phyloP scores from a whole-genome alignment of 805 yeast species.

The Lachancea kluyveri region DNA sequence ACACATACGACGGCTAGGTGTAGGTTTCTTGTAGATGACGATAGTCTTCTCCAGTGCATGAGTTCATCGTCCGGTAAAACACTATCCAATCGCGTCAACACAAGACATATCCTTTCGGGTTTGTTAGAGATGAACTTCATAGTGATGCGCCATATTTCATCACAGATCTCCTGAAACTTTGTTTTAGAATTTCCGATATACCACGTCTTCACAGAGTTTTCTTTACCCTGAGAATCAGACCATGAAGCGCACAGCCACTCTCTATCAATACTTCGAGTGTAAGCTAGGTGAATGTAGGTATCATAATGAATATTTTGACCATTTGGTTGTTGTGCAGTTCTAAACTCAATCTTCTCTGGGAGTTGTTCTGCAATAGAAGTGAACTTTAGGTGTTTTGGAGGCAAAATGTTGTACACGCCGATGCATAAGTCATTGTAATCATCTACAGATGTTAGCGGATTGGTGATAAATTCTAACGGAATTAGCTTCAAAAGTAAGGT shows the following conservation, averaged over 20 bases:
- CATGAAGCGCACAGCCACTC: conserved; percentile 85
- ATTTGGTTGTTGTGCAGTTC: conserved; percentile 34
- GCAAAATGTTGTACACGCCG: conserved; percentile 51
- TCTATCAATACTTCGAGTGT: conserved; percentile 72
- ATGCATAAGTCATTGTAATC: conserved; percentile 40
- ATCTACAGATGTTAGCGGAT: conserved; percentile 26
- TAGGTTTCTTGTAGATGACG: conserved; percentile 48
- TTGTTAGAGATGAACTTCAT: conserved; percentile 35
- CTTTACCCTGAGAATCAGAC: conserved; percentile 76
- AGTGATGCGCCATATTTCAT: conserved; percentile 62
- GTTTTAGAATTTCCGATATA: conserved; percentile 34
- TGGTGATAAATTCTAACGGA: conserved; percentile 37
- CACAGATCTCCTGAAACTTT: conserved; percentile 51
- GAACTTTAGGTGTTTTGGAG: conserved; percentile 26
- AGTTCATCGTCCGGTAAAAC: conserved; percentile 78
- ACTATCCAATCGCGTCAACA: conserved; percentile 64
- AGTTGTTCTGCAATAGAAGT: conserved; percentile 36
- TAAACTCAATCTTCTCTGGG: conserved; percentile 39
- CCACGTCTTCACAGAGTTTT: conserved; percentile 62
- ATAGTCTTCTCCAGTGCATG: conserved; percentile 69
- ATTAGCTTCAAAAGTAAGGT: conserved; percentile 33
- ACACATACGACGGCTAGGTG: conserved; percentile 67
- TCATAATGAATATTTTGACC: conserved; percentile 40
- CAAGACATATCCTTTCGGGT: conserved; percentile 51
- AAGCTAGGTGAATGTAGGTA: conserved; percentile 76